Evolutionary conservation across 164 flowering plant genomes (phyloP).

Genomic region (Houttuynia cordata): DNA sequence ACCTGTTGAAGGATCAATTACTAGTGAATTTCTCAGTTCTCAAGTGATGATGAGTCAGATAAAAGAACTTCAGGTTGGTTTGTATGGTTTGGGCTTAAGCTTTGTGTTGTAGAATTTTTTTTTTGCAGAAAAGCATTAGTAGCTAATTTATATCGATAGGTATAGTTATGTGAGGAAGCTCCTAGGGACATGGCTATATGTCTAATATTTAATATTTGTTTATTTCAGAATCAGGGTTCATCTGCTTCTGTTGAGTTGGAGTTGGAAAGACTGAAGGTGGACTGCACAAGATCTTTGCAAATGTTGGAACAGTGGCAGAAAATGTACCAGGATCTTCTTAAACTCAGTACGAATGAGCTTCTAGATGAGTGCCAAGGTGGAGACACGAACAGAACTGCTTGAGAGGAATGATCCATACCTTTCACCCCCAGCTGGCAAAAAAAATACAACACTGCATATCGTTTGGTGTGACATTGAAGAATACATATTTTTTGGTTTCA

Average conservation of each 20-base stretch:
- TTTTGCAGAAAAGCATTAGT: too few species aligned
- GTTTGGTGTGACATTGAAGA: too few species aligned
- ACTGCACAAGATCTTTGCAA: conserved; percentile 36
- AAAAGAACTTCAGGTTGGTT: conserved; percentile 56
- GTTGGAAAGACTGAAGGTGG: conserved; percentile 46
- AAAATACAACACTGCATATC: too few species aligned
- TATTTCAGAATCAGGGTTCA: conserved; percentile 55
- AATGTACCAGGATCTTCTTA: conserved; percentile 48
- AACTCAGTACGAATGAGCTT: conserved; percentile 45
- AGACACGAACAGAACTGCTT: conserved; percentile 1
- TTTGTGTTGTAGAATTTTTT: not conserved
- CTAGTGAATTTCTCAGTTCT: conserved; percentile 26
- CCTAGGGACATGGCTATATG: not conserved
- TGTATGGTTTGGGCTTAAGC: not conserved
- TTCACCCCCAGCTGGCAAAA: not conserved
- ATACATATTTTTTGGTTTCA: too few species aligned
- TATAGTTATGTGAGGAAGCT: too few species aligned
- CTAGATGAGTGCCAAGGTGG: conserved; percentile 21
- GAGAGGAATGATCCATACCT: not conserved
- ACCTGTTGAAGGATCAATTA: conserved; percentile 9
- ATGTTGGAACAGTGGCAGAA: conserved; percentile 57
- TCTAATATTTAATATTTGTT: not conserved
- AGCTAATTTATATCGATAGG: too few species aligned
- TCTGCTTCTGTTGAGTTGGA: conserved; percentile 57
- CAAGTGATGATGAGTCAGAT: conserved; percentile 37